Conservation (phyloP, 2,329 filamentous ascomycete genomes). For the Teratosphaeria epicoccoides region DNA sequence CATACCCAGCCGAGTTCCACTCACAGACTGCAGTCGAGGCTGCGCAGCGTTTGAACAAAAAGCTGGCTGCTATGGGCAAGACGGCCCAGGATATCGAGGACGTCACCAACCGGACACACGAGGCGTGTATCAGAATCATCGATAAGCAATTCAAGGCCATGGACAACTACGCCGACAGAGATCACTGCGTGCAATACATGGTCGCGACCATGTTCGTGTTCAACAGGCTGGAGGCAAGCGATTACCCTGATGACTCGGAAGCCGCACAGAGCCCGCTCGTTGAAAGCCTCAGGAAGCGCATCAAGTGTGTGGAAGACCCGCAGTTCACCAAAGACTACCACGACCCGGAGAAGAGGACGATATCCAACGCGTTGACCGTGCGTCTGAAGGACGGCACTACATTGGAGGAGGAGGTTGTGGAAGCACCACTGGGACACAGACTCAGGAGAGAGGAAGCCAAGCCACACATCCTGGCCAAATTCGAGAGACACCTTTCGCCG, state of each 20-base stretch:
- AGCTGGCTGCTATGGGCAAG: slow-evolving; percentile 77
- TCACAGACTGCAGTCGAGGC: slow-evolving; percentile 97
- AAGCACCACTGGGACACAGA: slow-evolving; percentile 88
- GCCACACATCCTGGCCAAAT: slow-evolving; percentile 92
- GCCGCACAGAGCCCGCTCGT: slow-evolving; percentile 82
- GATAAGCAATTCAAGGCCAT: slow-evolving; percentile 99
- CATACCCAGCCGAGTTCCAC: slow-evolving; percentile 96
- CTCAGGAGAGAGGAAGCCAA: slow-evolving; percentile 91
- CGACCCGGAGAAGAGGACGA: slow-evolving; percentile 82
- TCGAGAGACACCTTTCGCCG: slow-evolving; percentile 77
- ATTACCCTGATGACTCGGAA: slow-evolving; percentile 88
- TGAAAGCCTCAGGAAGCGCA: slow-evolving; percentile 84
- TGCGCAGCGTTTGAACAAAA: slow-evolving; percentile 74
- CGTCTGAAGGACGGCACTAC: slow-evolving; percentile 89
- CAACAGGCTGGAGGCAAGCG: slow-evolving; percentile 81
- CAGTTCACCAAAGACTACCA: slow-evolving; percentile 89
- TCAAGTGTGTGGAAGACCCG: slow-evolving; percentile 91
- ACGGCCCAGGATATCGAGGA: slow-evolving; percentile 86
- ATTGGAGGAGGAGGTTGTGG: slow-evolving; percentile 80
- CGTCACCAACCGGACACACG: slow-evolving; percentile 90
- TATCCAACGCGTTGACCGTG: slow-evolving; percentile 92
- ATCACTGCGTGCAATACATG: slow-evolving; percentile 99
- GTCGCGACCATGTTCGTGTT: slow-evolving; percentile 90
- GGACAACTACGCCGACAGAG: slow-evolving; percentile 99
- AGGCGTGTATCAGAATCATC: slow-evolving; percentile 97